Base-by-base conservation (phyloP, 768 basidiomycete genomes). In the Boletus vinaceobasis region DNA sequence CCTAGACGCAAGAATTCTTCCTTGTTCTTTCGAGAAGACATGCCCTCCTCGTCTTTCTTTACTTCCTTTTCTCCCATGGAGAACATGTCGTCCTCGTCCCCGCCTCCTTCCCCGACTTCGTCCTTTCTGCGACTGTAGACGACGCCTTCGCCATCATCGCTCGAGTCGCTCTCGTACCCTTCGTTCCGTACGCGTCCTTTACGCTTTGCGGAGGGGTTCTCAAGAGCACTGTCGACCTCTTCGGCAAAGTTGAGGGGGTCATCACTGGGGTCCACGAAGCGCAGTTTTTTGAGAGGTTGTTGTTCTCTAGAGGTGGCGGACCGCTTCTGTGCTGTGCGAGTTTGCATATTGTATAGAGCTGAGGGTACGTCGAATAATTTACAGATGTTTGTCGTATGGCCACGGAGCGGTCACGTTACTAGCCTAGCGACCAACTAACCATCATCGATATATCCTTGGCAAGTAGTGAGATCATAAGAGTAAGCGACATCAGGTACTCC, bases 161-260 rank as follows among this genome's bases (percentile, higher is more conserved):
- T 93, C 3, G 93, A 95, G 72, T 97, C 94, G 1, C 91, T 93
- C 13, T 95, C 93, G 69, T 97, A 98, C 15, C 95, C 86, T 50
- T 92, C 92, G 17, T 80, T 87, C 66, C 87, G 89, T 55, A 97
- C 83, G 43, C 84, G 82, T 21, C 90, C 86, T 67, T 83, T 87
- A 17, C 87, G 81, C 55, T 75, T 75, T 23, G 76, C 76, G 11
- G 80, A 79, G 5, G 86, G 81, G 60, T 77, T 75, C 69, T 92
- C 90, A 53, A 93, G 83, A 0, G 84, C 78, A 4, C 79, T 78
- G 57, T 91, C 88, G 40, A 92, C 87, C 60, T 92, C 79, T 60
- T 90, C 87, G 4, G 83, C 86, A 70, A 93, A 93, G 62, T 82
- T 82, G 36, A 75, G 73, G 3, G 88, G 85, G 62, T 92, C 90